Base-by-base conservation (phyloP, 371 early-diverging fungal genomes). In the Haplosporangium sp. region DNA sequence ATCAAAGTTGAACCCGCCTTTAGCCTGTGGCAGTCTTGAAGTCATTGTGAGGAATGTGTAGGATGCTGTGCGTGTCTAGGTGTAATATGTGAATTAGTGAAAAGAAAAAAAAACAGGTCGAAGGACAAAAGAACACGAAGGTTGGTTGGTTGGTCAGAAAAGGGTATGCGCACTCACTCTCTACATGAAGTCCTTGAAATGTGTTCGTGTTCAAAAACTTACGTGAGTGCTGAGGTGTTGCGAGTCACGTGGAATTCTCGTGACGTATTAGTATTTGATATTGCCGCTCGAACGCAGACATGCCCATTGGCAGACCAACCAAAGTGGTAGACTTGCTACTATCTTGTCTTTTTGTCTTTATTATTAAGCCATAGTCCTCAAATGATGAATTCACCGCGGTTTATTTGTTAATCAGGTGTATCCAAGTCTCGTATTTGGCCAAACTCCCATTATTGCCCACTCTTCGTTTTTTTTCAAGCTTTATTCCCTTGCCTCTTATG, bases 1-100 rank as follows among this genome's bases (percentile, higher is more conserved):
- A 34, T 95, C 95, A 85, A 95, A 95, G 87, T 88, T 93, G 85
- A 95, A 95, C 10, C 95, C 95, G 63, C 93, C 88, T 55, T 86
- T 88, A 71, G 87, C 53, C 60, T 68, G 68, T 45, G 72, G 82
- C 63, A 81, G 66, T 69, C 76, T 71, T 10, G 82, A 75, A 44
- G 75, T 75, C 82, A 81, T 56, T 34, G n/a, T 39, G 9, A 13
- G 3, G 13, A 17, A 40, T 4, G 10, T 56, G 17, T 35, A 27
- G 17, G 37, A 39, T 17, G 59, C 5, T n/a, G 59, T 9, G 53
- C 42, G 15, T 59, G 17, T 19, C 8, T 63, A 9, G 2, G 67
- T 50, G 10, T 19, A 55, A 27, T 5, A 6, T 8, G 6, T 20
- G 27, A 27, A 55, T 65, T 27, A 27, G n/a, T 4, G 52, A n/a